Conservation (phyloP, 139 green algal genomes). For the Chlorella sp. region DNA sequence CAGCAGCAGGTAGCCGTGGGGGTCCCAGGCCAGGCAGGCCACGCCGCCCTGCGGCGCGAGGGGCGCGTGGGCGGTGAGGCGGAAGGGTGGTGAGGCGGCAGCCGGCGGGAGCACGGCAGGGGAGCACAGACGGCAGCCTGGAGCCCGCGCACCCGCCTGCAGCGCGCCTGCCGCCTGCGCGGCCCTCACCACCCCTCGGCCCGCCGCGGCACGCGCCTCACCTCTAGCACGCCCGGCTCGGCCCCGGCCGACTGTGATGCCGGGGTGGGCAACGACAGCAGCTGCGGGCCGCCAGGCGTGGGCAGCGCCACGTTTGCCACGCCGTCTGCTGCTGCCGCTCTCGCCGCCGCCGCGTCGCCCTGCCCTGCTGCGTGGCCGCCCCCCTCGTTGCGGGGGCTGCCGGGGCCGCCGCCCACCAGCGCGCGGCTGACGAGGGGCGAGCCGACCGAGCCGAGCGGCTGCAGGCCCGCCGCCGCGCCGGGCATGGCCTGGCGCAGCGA, state of each 20-base stretch:
- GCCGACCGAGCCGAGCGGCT: not conserved
- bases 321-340: not conserved
- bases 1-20: conserved; percentile 62
- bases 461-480: not conserved
- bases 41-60: conserved; percentile 52
- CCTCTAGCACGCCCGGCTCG: conserved; percentile 17
- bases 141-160: not conserved
- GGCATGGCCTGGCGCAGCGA: conserved; percentile 58
- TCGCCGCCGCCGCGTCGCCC: not conserved
- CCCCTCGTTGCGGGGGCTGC: too few relatives aligned
- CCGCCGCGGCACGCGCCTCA: not conserved
- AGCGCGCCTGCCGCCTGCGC: not conserved
- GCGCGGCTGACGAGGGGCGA: not conserved
- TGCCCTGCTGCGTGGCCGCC: too few relatives aligned
- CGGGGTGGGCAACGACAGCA: not conserved
- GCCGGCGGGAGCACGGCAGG: not conserved
- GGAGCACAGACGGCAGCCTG: not conserved
- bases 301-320: not conserved
- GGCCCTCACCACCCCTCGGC: not conserved
- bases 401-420: too few relatives aligned
- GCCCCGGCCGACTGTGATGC: not conserved
- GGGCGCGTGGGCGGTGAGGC: not conserved
- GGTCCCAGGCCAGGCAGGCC: conserved; percentile 61
- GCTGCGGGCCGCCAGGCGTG: not conserved
- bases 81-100: not conserved